Base-by-base conservation (phyloP, 1,284 basidiomycete species). In the Ganoderma leucocontextum region DNA sequence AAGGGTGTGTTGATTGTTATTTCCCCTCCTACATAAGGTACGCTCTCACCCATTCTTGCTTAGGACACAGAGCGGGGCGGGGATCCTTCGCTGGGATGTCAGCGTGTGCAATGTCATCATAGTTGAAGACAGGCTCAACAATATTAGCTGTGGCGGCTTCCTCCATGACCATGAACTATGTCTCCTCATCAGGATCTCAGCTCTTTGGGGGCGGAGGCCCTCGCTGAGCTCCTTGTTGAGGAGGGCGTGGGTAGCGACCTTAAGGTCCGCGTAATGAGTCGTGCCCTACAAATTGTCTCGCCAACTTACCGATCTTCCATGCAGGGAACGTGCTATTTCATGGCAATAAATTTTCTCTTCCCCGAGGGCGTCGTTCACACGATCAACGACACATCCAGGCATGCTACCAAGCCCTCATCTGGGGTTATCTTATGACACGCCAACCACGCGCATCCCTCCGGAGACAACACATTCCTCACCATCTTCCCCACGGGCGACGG, bases 301-400 rank as follows among this genome's bases (percentile, higher is more conserved):
- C 19, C 33, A 6, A 0, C 33, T 19, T 17, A 8, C 53, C 19
- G 53, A 35, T 19, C 19, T n/a, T 19, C 22, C 10, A 17, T 19
- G 5, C 33, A 73, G 69, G 69, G 72, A 9, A 71, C 72, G 8
- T 67, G 49, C 53, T 66, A 62, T 33, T 72, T 65, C 52, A 70
- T 70, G 65, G 65, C 72, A 0, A 35, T 64, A n/a, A 62, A 65
- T 0, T 44, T 70, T 4, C 60, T 72, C n/a, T 9, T 7, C 2
- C 1, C n/a, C 7, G 15, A 5, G 13, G 47, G 35, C 36, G 12
- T 35, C 9, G 8, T 53, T 6, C 58, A 60, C 22, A 19, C 12
- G 19, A 38, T 60, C 12, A 17, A 9, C 47, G 36, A 66, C 60
- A 66, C 22, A 25, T 66, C 10, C 38, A 62, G 29, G 65, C 60